These are phyloP conservation scores for Escallonia herrerae DNA, from an alignment of 129 eudicot genomes.

Conservation along the genomic window DNA sequence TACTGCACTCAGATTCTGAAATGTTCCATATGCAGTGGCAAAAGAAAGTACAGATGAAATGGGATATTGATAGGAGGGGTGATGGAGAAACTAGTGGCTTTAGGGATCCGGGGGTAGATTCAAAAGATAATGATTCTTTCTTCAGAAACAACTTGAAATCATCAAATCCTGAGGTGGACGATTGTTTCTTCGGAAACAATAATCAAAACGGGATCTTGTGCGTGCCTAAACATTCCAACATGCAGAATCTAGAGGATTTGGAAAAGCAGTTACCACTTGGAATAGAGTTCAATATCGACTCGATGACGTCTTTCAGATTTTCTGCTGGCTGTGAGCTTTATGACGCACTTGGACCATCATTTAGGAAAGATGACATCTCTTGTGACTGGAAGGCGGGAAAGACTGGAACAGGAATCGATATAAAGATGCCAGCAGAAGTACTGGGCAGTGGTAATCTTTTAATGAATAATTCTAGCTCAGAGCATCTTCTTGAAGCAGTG, in stretches of 20 bases:
- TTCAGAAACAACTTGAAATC: background rate
- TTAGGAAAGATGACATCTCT: conserved; percentile 26
- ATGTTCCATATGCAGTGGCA: conserved; percentile 11
- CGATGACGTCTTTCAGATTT: conserved; percentile 34
- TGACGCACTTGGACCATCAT: conserved; percentile 76
- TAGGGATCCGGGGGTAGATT: conserved; percentile 8
- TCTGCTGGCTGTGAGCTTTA: conserved; percentile 70
- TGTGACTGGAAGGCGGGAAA: conserved; percentile 31
- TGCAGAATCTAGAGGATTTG: conserved; percentile 16
- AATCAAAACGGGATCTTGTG: conserved; percentile 2
- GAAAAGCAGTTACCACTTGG: conserved; percentile 14
- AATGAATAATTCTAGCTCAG: conserved; percentile 35
- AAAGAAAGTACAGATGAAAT: conserved; percentile 9
- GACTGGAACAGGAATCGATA: conserved; percentile 26
- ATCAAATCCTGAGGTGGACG: conserved; percentile 3
- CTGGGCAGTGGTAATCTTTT: conserved; percentile 31
- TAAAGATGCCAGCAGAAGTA: conserved; percentile 30
- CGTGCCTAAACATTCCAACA: conserved; percentile 14
- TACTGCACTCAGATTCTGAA: conserved; percentile 21
- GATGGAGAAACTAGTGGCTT: conserved; percentile 12
- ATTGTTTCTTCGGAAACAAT: conserved; percentile 12
- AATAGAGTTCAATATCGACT: conserved; percentile 27
- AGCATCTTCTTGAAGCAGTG: conserved; percentile 79
- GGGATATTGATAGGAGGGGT: conserved; percentile 1
- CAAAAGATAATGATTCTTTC: background rate